phyloP scores from a whole-genome alignment of 306 rosid species.

The Lotus japonicus region DNA sequence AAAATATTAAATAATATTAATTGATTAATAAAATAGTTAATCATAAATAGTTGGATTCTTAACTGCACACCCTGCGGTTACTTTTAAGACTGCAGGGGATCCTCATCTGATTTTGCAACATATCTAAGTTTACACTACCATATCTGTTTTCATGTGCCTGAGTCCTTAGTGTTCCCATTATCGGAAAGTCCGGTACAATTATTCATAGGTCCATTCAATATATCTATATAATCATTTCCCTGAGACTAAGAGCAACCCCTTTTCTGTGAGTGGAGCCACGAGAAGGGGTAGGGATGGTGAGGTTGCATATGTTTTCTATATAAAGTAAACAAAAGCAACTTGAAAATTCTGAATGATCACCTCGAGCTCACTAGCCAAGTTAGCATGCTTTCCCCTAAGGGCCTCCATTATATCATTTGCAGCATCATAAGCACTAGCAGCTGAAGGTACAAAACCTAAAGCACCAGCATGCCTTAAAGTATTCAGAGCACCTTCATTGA shows the following conservation, averaged over 20 bases:
- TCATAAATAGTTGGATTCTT: no score
- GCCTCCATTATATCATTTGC: slow-evolving; percentile 99
- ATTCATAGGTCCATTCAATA: slow-evolving; percentile 5
- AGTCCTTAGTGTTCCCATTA: not conserved
- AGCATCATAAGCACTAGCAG: slow-evolving; percentile 98
- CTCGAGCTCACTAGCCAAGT: slow-evolving; percentile 98
- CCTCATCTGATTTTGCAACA: not conserved
- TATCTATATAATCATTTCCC: not conserved
- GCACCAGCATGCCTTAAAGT: slow-evolving; percentile 82
- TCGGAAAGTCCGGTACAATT: not conserved
- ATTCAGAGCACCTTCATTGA: slow-evolving; percentile 77
- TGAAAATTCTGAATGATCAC: slow-evolving; percentile 32
- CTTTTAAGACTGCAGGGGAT: no score
- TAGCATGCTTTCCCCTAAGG: slow-evolving; percentile 95
- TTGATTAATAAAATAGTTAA: no score
- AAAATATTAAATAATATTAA: no score
- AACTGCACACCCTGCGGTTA: no score
- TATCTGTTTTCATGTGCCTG: not conserved
- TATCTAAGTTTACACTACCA: not conserved
- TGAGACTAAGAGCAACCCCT: not conserved
- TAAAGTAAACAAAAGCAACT: slow-evolving; percentile 9
- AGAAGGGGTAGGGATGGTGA: not conserved
- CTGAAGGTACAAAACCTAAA: slow-evolving; percentile 84
- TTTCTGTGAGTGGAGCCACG: not conserved
- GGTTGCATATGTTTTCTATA: not conserved